A percentile compares a stretch with the other conserved stretches of the same genome.
phyloP scores from a whole-genome alignment of 2,329 filamentous ascomycete genomes.

The Neofusicoccum kwambonambiense region DNA sequence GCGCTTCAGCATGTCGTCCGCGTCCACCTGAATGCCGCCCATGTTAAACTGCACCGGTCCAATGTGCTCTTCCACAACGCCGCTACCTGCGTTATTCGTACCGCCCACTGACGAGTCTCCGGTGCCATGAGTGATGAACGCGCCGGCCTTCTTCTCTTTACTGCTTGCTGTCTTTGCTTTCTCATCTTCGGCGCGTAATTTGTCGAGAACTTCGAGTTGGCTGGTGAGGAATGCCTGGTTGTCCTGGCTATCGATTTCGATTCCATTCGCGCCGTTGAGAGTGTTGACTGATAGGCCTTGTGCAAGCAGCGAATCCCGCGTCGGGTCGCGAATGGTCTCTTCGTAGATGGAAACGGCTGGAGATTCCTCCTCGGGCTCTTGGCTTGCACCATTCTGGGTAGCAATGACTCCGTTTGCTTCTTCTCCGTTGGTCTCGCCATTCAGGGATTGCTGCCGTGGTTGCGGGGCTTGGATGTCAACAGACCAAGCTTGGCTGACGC shows the following conservation, averaged over 20 bases:
- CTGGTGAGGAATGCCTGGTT: slow-evolving; percentile 74
- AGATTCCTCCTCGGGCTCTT: slow-evolving; percentile 34
- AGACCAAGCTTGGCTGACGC: slow-evolving; percentile 80
- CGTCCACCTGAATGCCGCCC: slow-evolving; percentile 93
- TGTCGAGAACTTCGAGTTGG: slow-evolving; percentile 75
- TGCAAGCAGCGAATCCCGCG: slow-evolving; percentile 59
- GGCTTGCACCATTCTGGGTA: slow-evolving; percentile 19
- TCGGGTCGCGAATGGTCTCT: slow-evolving; percentile 74
- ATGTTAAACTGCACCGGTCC: slow-evolving; percentile 97
- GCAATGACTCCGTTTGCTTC: slow-evolving; percentile 7
- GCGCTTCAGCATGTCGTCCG: slow-evolving; percentile 86
- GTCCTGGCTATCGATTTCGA: slow-evolving; percentile 68
- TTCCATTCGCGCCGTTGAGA: slow-evolving; percentile 46
- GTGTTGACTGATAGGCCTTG: slow-evolving; percentile 43
- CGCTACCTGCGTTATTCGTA: slow-evolving; percentile 24
- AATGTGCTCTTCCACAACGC: slow-evolving; percentile 63
- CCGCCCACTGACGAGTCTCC: slow-evolving; percentile 1
- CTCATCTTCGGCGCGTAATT: slow-evolving; percentile 58
- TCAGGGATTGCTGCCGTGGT: background rate
- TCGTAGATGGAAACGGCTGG: slow-evolving; percentile 74
- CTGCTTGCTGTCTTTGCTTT: slow-evolving; percentile 50
- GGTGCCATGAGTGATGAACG: slow-evolving; percentile 13
- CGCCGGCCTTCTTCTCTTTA: slow-evolving; percentile 35
- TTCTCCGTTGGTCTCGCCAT: slow-evolving; percentile 26
- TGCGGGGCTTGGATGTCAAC: slow-evolving; percentile 65